These are phyloP conservation scores for Talaromyces albobiverticillius DNA, from an alignment of 2,329 filamentous ascomycete species.

Conservation along the genomic window DNA sequence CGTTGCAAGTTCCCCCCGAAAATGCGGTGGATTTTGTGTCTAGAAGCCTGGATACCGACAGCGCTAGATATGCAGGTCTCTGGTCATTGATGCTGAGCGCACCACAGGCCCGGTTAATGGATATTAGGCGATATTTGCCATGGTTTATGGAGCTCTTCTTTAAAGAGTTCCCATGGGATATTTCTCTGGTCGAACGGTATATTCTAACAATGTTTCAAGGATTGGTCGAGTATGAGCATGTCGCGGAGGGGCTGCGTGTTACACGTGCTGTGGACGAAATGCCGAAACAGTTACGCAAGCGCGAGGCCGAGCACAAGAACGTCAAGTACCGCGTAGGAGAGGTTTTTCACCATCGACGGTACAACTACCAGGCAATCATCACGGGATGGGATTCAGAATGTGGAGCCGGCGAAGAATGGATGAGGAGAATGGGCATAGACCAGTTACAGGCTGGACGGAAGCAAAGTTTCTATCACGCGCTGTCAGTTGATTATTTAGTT, in stretches of 20 bases:
- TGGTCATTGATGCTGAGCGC: slow-evolving; percentile 66
- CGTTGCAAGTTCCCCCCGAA: slow-evolving; percentile 55
- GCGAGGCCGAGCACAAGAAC: slow-evolving; percentile 32
- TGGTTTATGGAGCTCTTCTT: slow-evolving; percentile 64
- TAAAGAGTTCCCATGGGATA: slow-evolving; percentile 67
- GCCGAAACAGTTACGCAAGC: slow-evolving; percentile 46
- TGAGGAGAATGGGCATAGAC: slow-evolving; percentile 62
- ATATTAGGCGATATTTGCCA: slow-evolving; percentile 62
- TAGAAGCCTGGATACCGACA: slow-evolving; percentile 50
- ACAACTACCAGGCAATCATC: slow-evolving; percentile 75
- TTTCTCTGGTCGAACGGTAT: slow-evolving; percentile 67
- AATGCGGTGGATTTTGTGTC: slow-evolving; percentile 41
- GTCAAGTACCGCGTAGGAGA: slow-evolving; percentile 74
- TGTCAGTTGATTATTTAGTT: slow-evolving; percentile 61
- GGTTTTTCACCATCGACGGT: slow-evolving; percentile 78
- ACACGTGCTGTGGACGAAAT: slow-evolving; percentile 57
- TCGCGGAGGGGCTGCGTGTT: slow-evolving; percentile 54
- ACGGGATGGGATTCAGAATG: slow-evolving; percentile 77
- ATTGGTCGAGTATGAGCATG: slow-evolving; percentile 51
- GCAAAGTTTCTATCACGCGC: slow-evolving; percentile 79
- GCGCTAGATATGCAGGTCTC: slow-evolving; percentile 67
- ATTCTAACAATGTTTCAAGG: slow-evolving; percentile 60
- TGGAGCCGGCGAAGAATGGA: slow-evolving; percentile 60
- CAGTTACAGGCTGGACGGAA: slow-evolving; percentile 56
- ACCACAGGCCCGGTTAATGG: slow-evolving; percentile 39